Base-by-base conservation (phyloP, 2,329 filamentous ascomycete species). In the Tolypocladium guangdongense region DNA sequence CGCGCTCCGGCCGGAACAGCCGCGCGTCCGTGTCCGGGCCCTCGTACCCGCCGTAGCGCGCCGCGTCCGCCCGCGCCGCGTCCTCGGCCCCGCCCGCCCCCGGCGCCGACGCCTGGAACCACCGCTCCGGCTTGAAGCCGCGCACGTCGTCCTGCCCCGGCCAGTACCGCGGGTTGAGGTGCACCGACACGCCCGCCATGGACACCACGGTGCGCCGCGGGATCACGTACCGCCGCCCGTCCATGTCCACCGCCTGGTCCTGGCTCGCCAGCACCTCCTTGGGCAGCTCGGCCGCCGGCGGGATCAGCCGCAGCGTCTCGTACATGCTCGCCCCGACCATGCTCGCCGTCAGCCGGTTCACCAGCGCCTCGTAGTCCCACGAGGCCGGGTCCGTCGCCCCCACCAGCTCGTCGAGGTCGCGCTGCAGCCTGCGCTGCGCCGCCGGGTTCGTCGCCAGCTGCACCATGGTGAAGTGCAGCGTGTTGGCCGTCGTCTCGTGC, bases 401-500 rank as follows among this genome's bases (percentile, higher is more conserved):
- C 32, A 91, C 73, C 11, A 88, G 78, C 16, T 71, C 69, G 64
- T 90, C 83, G 30, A 93, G 69, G 56, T 90, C 87, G 46, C 75
- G 71, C 60, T 92, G 88, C 4, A 92, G 68, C 7, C 74, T 74
- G 27, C 79, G 76, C 63, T 93, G 88, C 1, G 78, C 78, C 1
- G 72, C 68, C 7, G 81, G 81, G 60, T 84, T 78, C 60, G 82
- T 78, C 16, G 87, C 88, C 7, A 92, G 77, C 59, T 82, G 77
- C 37, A 89, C 64, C 4, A 90, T 68, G 2, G 82, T 76, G 64
- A 88, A 90, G 68, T 91, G 85, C 39, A 90, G 74, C 4, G 81
- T 78, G 66, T 88, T 89, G 49, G 87, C 87, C 2, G 87, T 87
- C 1, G 88, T 91, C 68, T 93, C 88, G 67, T 93, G 87, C 14